Evolutionary conservation across 129 eudicot genomes (phyloP), one percentile per base, ranked within the genome.

Genomic region (Lactuca sativa): DNA sequence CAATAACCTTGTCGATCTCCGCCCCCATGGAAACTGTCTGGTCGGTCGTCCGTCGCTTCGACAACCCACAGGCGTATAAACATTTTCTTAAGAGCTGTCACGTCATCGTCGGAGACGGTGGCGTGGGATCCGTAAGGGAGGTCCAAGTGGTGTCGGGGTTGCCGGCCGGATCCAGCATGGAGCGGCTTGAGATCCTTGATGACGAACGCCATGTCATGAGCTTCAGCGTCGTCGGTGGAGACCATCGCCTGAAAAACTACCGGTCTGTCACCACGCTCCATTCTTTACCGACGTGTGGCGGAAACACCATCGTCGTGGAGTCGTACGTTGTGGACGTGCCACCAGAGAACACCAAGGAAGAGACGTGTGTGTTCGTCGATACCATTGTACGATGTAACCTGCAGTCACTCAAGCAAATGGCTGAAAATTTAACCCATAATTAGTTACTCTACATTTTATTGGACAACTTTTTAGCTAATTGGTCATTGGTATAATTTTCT

Each of bases 241-340:
- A 83, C 52, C 97, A 91, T 62, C 77, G 97, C 36, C 80, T 91
- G 52, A 83, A 85, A 9, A 91, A 91, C 66, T 91, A 91, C 68
- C 82, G 90, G 53, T 91, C 97, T 0, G 85, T 91, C 21, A 91
- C 95, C 0, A 88, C 92, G 2, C 80, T 91, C 4, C 97, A 91
- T 63, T 44, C 74, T 6, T 55, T 83, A 12, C 62, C 66, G 36
- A 47, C 57, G 58, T 64, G 78, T 4, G 69, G 49, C 7, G 88
- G 86, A 3, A 80, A 85, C 14, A 88, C 96, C 33, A 80, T 91
- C 53, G 93, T 91, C 4, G 93, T 91, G 43, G 97, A 91, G 68
- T 88, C 96, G 61, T 91, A 91, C 68, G 95, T 88, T 4, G 97
- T 91, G 18, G 97, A 91, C 49, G 86, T 86, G 7, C 97, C 97